Percentiles rank a stretch among this genome's conserved stretches.
phyloP scores from a whole-genome alignment of 306 rosid genomes.

The Fragaria vesca region DNA sequence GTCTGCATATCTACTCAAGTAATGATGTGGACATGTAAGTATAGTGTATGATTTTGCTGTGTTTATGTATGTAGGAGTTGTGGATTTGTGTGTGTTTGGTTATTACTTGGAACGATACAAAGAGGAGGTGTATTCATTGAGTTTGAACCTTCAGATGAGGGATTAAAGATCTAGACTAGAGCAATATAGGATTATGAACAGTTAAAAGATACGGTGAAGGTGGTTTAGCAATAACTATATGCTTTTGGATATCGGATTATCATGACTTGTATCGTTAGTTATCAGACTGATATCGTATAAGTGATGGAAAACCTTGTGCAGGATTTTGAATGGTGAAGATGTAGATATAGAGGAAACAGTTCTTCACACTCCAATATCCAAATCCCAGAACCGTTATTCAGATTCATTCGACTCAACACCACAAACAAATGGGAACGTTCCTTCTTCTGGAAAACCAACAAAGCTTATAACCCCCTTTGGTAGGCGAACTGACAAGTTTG shows the following conservation, averaged over 20 bases:
- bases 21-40: constrained; percentile 84
- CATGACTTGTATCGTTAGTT: background rate
- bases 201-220: background rate
- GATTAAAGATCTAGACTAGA: background rate
- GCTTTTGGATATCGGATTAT: background rate
- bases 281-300: background rate
- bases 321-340: constrained; percentile 63
- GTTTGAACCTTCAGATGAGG: background rate
- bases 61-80: constrained; percentile 4
- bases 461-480: constrained; percentile 71
- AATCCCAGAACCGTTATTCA: constrained; percentile 32
- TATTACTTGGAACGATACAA: background rate
- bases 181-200: background rate
- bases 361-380: constrained; percentile 60
- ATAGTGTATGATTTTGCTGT: background rate
- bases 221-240: background rate
- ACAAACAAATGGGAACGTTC: constrained; percentile 45
- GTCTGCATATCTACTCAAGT: constrained; percentile 72
- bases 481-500: constrained; percentile 63
- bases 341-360: constrained; percentile 47
- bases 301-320: constrained; percentile 28
- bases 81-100: background rate
- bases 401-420: constrained; percentile 55
- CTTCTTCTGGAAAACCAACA: constrained; percentile 60
- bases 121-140: background rate